Base-by-base conservation (phyloP, 2,329 filamentous ascomycete genomes). In the Aspergillus oerlinghausenensis region DNA sequence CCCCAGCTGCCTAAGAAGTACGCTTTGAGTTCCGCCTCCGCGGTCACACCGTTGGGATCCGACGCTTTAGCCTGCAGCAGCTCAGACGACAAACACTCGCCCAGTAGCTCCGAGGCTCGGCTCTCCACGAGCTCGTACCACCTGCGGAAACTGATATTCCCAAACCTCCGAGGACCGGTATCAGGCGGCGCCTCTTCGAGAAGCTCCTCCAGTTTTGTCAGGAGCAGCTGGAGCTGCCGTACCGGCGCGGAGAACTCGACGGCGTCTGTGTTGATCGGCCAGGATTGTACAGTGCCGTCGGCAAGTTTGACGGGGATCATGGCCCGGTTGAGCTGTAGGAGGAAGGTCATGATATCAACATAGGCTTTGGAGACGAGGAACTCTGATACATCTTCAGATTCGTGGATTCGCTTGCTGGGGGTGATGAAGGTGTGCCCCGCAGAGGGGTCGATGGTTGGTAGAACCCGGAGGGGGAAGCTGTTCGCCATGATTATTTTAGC, bases 1-100 rank as follows among this genome's bases (percentile, higher is more conserved):
- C 94, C 94, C 74, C 96, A 97, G 4, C 84, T 84, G 14, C 92
- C 92, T 3, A 96, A 73, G 1, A 99, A 82, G 71, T 99, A 99
- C 45, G 84, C 81, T 56, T 79, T 81, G 8, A 97, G 76, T 74
- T 97, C 93, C 50, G 82, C 81, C 63, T 80, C 79, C 4, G 84
- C 83, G 1, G 80, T 77, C 19, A 76, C 73, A 3, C 71, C 73
- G 17, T 70, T 67, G 10, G 65, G 54, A 7, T 65, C 62, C 3
- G 67, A 56, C 19, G 64, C 67, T 5, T 55, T 64, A 38, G 67
- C 69, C 4, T 70, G 62, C 14, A 82, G 70, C 1, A 85, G 73
- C 6, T 77, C 70, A 2, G 72, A 45, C 0, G 84, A 79, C 19
- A 93, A 67, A 65, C 79, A 79, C 57, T 84, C 78, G 42, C 77